Evolutionary conservation across 768 basidiomycete species (phyloP), one percentile per base, ranked within the genome.

Genomic region (Mycena epipterygia): DNA sequence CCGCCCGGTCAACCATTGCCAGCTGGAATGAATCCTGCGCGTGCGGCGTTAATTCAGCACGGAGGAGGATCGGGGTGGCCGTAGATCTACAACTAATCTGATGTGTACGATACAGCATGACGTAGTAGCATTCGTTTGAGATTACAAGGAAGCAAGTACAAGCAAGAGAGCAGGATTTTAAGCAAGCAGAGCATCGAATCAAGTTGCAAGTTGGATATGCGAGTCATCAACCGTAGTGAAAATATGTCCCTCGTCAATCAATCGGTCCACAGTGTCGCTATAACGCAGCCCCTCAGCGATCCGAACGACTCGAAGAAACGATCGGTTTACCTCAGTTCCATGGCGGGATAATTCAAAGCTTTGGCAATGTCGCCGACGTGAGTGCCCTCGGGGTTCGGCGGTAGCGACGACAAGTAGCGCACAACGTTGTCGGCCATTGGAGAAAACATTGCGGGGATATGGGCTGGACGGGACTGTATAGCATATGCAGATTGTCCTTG

Each of bases 221-320:
- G 88, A 92, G 71, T 96, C 95, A 75, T 96, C 92, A 44, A 91
- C 88, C 0, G 94, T 95, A 62, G 89, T 92, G 79, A 88, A 98
- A 64, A 97, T 85, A 71, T 88, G 81, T 0, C 96, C 96, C 0
- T 93, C 91, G 60, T 92, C 90, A 86, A 95, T 91, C 60, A 98
- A 85, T 59, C 81, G 79, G 73, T 96, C 94, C 72, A 97, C 82
- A 8, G 93, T 93, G 49, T 88, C 84, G 76, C 95, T 94, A 68
- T 35, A 35, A 23, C 44, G 35, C 37, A 14, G n/a, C 27, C 44
- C 46, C 32, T 57, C 23, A 35, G 39, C 52, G 23, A 32, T 53
- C 25, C 33, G 64, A 21, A 30, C 52, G n/a, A 23, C 27, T 48
- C 39, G 42, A 41, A 23, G 19, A 64, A 13, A 69, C 2, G 37